Evolutionary conservation across 257 asterid species (phyloP).

Genomic region (Cynanchum wilfordii): DNA sequence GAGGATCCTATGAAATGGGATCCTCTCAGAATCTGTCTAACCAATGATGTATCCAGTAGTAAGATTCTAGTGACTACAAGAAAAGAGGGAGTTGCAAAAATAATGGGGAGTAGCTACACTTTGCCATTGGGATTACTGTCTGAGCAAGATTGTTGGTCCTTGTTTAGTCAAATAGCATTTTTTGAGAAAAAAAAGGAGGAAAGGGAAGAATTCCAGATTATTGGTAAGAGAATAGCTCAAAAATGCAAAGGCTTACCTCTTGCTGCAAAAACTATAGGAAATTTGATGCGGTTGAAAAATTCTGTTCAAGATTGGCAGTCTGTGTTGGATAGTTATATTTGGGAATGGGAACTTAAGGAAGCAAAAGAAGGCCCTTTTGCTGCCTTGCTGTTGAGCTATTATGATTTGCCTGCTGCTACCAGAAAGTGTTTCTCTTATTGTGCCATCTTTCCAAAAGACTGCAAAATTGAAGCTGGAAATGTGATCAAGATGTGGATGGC

Average conservation of each 20-base stretch:
- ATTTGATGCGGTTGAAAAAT: slow-evolving; percentile 24
- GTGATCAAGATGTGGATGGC: slow-evolving; percentile 45
- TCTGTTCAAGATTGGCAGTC: slow-evolving; percentile 30
- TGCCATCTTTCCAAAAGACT: slow-evolving; percentile 33
- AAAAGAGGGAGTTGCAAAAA: slow-evolving; percentile 22
- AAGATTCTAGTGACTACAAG: slow-evolving; percentile 37
- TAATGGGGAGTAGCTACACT: slow-evolving; percentile 23
- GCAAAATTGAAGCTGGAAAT: slow-evolving; percentile 27
- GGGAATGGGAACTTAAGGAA: slow-evolving; percentile 22
- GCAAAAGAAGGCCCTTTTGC: slow-evolving; percentile 21
- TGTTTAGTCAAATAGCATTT: slow-evolving; percentile 26
- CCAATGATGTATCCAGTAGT: slow-evolving; percentile 23
- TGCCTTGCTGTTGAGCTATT: slow-evolving; percentile 28
- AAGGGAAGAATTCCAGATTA: background rate
- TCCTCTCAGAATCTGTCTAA: slow-evolving; percentile 19
- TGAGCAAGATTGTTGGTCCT: slow-evolving; percentile 27
- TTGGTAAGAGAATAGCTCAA: slow-evolving; percentile 26
- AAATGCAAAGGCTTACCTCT: slow-evolving; percentile 48
- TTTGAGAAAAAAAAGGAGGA: slow-evolving; percentile 17
- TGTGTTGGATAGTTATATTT: slow-evolving; percentile 22
- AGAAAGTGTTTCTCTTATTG: slow-evolving; percentile 41
- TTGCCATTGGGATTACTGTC: slow-evolving; percentile 19
- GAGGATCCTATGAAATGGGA: slow-evolving; percentile 21
- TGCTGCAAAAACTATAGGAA: slow-evolving; percentile 35
- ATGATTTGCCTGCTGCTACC: slow-evolving; percentile 23